Base-by-base conservation (phyloP, 192 early-diverging fungal species). In the Helicostylum pulchrum region DNA sequence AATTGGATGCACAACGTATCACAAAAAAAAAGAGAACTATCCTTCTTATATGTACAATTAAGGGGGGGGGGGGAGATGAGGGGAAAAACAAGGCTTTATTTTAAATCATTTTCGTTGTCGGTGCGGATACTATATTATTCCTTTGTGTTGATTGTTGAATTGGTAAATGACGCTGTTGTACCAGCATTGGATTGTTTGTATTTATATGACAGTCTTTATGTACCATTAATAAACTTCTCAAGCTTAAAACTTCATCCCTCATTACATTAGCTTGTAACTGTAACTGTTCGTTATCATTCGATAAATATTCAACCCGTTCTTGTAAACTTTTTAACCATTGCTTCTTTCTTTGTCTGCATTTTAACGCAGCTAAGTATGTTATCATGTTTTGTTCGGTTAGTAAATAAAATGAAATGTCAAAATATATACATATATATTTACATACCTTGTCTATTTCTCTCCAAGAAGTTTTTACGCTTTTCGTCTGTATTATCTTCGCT, bases 281-380 rank as follows among this genome's bases (percentile, higher is more conserved):
- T 59, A 91, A 54, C 15, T 69, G 73, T 64, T 89, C 84, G 55
- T 90, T 90, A 39, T 90, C 87, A 23, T 72, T 76, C 1, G 87
- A 74, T 19, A 90, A 65, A 55, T 79, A 83, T 50, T 85, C 81
- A 23, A 81, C 80, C 60, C 76, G 82, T 26, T 77, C 71, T 69
- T 96, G 91, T 44, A 96, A 84, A 59, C 88, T 84, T 56, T 83
- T 80, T 19, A 96, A 79, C 92, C 92, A 94, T 69, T 90, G 80
- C 77, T 96, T 96, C 75, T 96, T 96, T 66, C 92, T 90, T 62
- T 92, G 92, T 10, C 94, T 84, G 65, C 94, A 94, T 80, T 96
- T 96, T 15, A 90, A 76, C 0, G 94, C 94, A 44, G 94, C 94
- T 77, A 67, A n/a, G 4, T 32, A 43, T 12, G 1, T 10, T 60